Base-by-base conservation (phyloP, 495 filamentous ascomycete species). In the Talaromyces trachyspermus region DNA sequence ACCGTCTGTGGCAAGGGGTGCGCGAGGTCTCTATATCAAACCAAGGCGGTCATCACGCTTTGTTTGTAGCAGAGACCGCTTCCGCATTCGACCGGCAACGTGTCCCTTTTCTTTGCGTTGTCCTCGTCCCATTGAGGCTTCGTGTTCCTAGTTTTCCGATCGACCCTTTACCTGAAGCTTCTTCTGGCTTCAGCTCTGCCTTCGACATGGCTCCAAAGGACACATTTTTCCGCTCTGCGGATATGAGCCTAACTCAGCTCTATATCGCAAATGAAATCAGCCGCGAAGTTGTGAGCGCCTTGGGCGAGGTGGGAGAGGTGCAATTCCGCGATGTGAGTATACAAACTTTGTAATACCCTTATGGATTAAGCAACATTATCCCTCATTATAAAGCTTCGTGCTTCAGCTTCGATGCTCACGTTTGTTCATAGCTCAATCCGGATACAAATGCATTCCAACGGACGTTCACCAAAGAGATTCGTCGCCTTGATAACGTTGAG, bases 221-320 rank as follows among this genome's bases (percentile, higher is more conserved):
- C 69, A 95, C 88, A 68, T 84, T 95, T 74, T 96, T 99, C 85
- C 92, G 94, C 75, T 97, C 94, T 62, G 84, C 89, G 85, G 90
- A 97, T 70, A 99, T 99, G 92, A 95, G 89, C 78, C 83, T 99
- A 80, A 94, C 94, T 63, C 92, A 97, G 79, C 84, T 99, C 56
- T 99, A 96, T 71, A 89, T 97, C 58, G 87, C 92, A 53, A 96
- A 95, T 57, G 92, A 99, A 74, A 96, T 97, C 51, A 90, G 94
- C 54, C 81, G 92, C 64, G 92, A 99, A 74, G 90, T 95, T 54
- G 88, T 97, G 48, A 95, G 88, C 62, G 92, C 92, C 43, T 74
- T 99, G 52, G 92, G 92, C 55, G 92, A 97, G 74, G 76, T 99
- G 56, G 92, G 92, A 47, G 77, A 90, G 61, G 85, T 97, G 55